Evolutionary conservation across 306 rosid genomes (phyloP), one percentile per base, ranked within the genome.

Genomic region (Trichosanthes cucumerina): DNA sequence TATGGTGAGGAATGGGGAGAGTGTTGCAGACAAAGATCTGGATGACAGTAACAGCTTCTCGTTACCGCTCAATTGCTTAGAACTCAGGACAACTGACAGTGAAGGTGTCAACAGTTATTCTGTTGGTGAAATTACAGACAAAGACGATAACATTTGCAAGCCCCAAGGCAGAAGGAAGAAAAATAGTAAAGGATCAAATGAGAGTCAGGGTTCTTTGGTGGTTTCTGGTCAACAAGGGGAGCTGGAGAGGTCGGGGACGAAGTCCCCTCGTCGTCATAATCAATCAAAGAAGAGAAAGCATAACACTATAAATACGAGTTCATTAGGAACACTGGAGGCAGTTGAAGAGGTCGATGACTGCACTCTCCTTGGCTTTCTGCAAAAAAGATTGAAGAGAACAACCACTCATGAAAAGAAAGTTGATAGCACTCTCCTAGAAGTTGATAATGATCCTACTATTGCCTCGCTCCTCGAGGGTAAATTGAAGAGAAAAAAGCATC

Each of bases 281-380:
- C 81, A 53, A 82, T 66, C 83, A 23, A 85, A 82, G 85, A 88
- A 90, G 85, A 81, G 73, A 86, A 84, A 54, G 44, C 76, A 79
- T 65, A 72, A 54, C 50, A 78, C n/a, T 78, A 38, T 64, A 18
- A 46, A 77, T 80, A n/a, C 77, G 14, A 52, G 54, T 63, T 38
- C 59, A 21, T 78, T 75, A 7, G 15, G 34, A 1, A 54, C 36
- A 56, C 68, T 23, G 72, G 79, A 70, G 39, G 84, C 64, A 43
- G 56, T 79, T 23, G 60, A 31, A 54, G 85, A 66, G 12, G n/a
- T 24, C 63, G 76, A 24, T 64, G 72, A 79, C 58, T 1, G n/a
- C 36, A 53, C 79, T 79, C 66, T 81, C n/a, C 43, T 83, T 78
- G 73, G 80, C 57, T 56, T 74, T 56, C 9, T 70, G 81, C 75